Percentiles rank a stretch among this genome's conserved stretches.
Conservation (phyloP, 1,284 basidiomycete species). For the Malassezia globosa region DNA sequence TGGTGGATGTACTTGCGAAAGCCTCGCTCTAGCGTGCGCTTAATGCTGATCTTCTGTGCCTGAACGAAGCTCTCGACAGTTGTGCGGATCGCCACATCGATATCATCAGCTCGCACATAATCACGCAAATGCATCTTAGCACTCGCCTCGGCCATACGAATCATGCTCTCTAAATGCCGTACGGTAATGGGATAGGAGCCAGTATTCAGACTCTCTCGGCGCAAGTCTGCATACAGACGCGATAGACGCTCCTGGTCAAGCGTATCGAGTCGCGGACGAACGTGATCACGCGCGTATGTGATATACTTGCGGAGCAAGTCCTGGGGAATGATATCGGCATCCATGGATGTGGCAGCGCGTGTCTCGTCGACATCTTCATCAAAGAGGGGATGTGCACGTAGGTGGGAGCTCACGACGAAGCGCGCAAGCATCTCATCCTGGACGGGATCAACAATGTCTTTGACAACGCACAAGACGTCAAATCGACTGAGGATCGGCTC, state of each 20-base stretch:
- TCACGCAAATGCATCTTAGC: constrained; percentile 97
- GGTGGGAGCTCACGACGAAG: constrained; percentile 91
- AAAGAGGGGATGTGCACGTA: constrained; percentile 86
- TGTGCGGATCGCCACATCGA: constrained; percentile 91
- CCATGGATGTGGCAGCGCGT: constrained; percentile 72
- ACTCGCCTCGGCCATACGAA: constrained; percentile 94
- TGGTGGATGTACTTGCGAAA: constrained; percentile 96
- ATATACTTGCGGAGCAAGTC: constrained; percentile 96
- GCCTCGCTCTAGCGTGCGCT: constrained; percentile 79
- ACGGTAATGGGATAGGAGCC: constrained; percentile 97
- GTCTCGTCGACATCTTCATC: constrained; percentile 71
- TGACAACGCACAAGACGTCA: constrained; percentile 94
- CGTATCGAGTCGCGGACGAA: constrained; percentile 81
- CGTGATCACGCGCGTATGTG: constrained; percentile 91
- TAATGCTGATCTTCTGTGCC: constrained; percentile 95
- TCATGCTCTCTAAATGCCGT: constrained; percentile 95
- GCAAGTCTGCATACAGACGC: constrained; percentile 87
- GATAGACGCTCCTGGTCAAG: constrained; percentile 92
- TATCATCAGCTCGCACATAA: constrained; percentile 88
- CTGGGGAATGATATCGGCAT: constrained; percentile 77
- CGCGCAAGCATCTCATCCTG: constrained; percentile 90
- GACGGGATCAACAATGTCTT: constrained; percentile 91
- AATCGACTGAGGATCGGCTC: constrained; percentile 99
- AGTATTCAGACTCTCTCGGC: constrained; percentile 87
- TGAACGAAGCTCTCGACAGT: constrained; percentile 87